phyloP scores from a whole-genome alignment of 2,329 filamentous ascomycete genomes.

The Diaporthe vaccinii region DNA sequence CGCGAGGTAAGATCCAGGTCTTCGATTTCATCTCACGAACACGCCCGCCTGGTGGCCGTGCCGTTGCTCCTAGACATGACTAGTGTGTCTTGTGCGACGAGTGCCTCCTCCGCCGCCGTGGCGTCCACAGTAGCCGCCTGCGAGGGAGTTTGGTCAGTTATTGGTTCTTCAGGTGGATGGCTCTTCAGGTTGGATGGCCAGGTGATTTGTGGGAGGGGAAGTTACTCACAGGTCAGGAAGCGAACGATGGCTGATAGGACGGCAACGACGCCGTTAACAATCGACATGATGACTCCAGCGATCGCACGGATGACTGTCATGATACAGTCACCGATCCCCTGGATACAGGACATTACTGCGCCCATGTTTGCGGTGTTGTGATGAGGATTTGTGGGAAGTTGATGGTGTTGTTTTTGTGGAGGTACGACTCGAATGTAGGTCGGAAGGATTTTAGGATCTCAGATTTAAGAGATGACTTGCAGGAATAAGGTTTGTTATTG shows the following conservation, averaged over 20 bases:
- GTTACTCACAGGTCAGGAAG: constrained; percentile 68
- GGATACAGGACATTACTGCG: constrained; percentile 40
- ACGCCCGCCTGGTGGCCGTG: constrained; percentile 37
- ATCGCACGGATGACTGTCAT: constrained; percentile 72
- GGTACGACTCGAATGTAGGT: background rate
- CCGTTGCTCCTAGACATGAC: constrained; percentile 33
- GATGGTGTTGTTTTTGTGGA: background rate
- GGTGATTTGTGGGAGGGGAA: background rate
- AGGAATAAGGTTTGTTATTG: constrained; percentile 15
- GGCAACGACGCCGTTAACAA: constrained; percentile 76
- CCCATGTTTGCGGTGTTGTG: constrained; percentile 38
- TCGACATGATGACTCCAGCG: constrained; percentile 73
- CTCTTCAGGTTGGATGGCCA: no score
- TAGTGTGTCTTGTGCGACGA: constrained; percentile 31
- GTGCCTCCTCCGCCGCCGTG: background rate
- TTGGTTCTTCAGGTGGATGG: background rate
- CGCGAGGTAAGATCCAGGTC: constrained; percentile 15
- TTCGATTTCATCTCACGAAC: constrained; percentile 8
- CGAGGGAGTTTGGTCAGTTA: background rate
- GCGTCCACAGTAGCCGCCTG: constrained; percentile 33
- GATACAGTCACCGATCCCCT: constrained; percentile 40
- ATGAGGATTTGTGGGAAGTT: background rate
- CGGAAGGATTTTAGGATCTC: background rate
- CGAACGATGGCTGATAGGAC: constrained; percentile 76
- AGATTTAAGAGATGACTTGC: background rate